These are phyloP conservation scores for Actinomucor elegans DNA, from an alignment of 371 early-diverging fungal genomes.

Conservation along the genomic window DNA sequence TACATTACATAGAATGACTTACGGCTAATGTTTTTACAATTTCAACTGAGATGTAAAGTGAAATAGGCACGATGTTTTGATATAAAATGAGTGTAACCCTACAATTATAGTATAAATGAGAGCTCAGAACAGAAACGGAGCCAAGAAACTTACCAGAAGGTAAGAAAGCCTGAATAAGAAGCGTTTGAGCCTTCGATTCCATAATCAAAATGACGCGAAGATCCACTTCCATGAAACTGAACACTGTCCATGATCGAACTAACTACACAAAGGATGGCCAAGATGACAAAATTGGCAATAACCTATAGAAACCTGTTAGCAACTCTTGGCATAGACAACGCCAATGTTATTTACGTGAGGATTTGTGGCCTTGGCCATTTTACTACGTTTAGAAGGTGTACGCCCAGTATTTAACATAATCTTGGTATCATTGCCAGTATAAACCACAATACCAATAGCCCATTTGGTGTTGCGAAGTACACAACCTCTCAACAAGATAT, in stretches of 20 bases:
- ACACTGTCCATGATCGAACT: slow-evolving; percentile 62
- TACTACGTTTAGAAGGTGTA: slow-evolving; percentile 92
- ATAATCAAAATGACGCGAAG: slow-evolving; percentile 34
- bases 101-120: slow-evolving; percentile 33
- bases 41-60: slow-evolving; percentile 96
- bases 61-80: slow-evolving; percentile 84
- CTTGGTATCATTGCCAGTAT: slow-evolving; percentile 92
- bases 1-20: slow-evolving; percentile 32
- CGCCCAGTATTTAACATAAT: slow-evolving; percentile 86
- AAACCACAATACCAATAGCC: slow-evolving; percentile 81
- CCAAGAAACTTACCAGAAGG: slow-evolving; percentile 45
- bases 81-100: slow-evolving; percentile 55
- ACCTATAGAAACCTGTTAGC: slow-evolving; percentile 28
- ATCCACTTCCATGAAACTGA: slow-evolving; percentile 42
- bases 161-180: slow-evolving; percentile 43
- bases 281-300: slow-evolving; percentile 43
- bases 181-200: slow-evolving; percentile 35
- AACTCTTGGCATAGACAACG: no score
- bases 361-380: slow-evolving; percentile 93
- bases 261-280: slow-evolving; percentile 59
- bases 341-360: slow-evolving; percentile 84
- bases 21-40: slow-evolving; percentile 75
- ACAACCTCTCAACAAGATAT: slow-evolving; percentile 90
- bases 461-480: slow-evolving; percentile 88
- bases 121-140: background rate